Base-by-base conservation (phyloP, 140 eudicot species). In the Senecio squalidus region DNA sequence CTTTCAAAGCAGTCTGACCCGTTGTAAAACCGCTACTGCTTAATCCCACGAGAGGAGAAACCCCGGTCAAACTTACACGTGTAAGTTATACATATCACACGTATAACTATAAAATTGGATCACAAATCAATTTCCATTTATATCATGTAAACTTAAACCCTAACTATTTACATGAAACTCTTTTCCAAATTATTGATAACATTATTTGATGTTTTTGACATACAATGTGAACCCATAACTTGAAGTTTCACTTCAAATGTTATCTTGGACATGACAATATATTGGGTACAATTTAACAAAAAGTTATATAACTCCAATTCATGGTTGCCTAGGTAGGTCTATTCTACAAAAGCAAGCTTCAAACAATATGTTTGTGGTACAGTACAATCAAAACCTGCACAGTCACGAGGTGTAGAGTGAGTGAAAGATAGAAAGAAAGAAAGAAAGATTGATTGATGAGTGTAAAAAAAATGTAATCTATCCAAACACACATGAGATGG, bases 351-450 rank as follows among this genome's bases (percentile, higher is more conserved):
- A 60, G 57, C 75, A n/a, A n/a, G n/a, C n/a, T n/a, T 60, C 61
- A 57, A 47, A 52, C 69, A 69, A 69, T 49, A 58, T 33, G 55
- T n/a, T n/a, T 69, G 30, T n/a, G n/a, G 69, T 61, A 70, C 75
- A 70, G 75, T 70, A 70, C 75, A 70, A 70, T 70, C 69, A 70
- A 70, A 15, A 62, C 75, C 75, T 70, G 75, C 75, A 70, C 75
- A 60, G 69, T 70, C 75, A 70, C 75, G 75, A 70, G 75, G 38
- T 1, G 67, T 4, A 44, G 30, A 67, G 61, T 15, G 23, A 62
- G 20, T 25, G n/a, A n/a, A n/a, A n/a, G n/a, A n/a, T n/a, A n/a
- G n/a, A n/a, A n/a, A n/a, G 67, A 69, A 23, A 15, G 74, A 67
- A 55, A 67, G 73, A 68, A 47, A 58, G 74, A 68, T 70, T 51